Base-by-base conservation (phyloP, 148 eudicot species). In the Agrostemma githago region DNA sequence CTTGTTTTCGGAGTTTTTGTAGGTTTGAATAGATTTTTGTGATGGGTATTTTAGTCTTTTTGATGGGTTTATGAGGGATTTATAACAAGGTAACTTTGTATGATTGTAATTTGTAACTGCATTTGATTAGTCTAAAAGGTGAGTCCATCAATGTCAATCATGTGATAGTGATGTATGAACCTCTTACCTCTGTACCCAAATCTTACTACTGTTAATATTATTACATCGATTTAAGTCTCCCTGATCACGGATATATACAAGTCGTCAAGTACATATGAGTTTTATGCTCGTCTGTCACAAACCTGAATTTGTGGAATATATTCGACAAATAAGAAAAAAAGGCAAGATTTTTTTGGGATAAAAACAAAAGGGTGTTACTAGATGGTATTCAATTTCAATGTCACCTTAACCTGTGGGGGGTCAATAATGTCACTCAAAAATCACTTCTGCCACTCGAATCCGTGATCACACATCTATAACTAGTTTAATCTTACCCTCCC, bases 41-140 rank as follows among this genome's bases (percentile, higher is more conserved):
- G 5, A 72, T 44, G 79, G 83, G 79, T 51, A 80, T 44, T 72
- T 43, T 72, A 3, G 83, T 76, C 43, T 48, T 72, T 62, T 76
- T 3, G 48, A n/a, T 14, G 5, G 26, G 74, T 76, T 73, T 76
- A 71, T 73, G 34, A 26, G 34, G 34, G 58, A 34, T 61, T 14
- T 65, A 41, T 21, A 5, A 6, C 65, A 16, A 8, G 26, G 42
- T 60, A 6, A 14, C 67, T 8, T 4, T 63, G 34, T 26, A 26
- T 26, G 34, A 26, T 26, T 26, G 34, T 26, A 26, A 26, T 26
- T 26, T 26, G 51, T 59, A 68, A 63, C 68, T 62, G 78, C 64
- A 44, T 74, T 82, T 69, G 72, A 66, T 78, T 83, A 66, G 86
- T 78, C 68, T 72, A 71, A 80, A 76, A 70, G 72, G 19, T 70